Evolutionary conservation across 495 filamentous ascomycete species (phyloP).

Genomic region (Neurospora sp.): DNA sequence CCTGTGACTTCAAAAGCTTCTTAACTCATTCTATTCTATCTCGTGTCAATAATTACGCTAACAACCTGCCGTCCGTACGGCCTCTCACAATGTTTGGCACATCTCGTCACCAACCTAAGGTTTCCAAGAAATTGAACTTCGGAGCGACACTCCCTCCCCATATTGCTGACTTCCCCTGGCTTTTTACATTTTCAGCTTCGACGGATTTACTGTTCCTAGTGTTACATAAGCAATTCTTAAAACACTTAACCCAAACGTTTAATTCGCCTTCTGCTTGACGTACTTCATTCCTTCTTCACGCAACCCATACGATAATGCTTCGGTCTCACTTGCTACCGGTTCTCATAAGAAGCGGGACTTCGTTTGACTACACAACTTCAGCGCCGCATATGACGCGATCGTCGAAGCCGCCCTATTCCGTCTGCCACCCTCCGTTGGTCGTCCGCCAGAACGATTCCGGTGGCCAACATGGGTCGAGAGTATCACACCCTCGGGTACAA

Average conservation of each 20-base stretch:
- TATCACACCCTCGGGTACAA: neutral
- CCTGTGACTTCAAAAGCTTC: neutral
- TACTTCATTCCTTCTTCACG: neutral
- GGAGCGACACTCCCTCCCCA: neutral
- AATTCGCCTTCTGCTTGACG: neutral
- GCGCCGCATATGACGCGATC: neutral
- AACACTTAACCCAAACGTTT: neutral
- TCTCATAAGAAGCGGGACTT: neutral
- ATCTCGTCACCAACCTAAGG: neutral
- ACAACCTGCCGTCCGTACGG: neutral
- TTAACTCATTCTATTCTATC: neutral
- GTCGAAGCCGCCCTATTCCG: neutral
- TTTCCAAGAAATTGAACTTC: neutral
- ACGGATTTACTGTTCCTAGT: accelerated
- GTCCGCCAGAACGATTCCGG: neutral
- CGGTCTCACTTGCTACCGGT: neutral
- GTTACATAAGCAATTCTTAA: neutral
- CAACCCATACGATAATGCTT: neutral
- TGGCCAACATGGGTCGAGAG: neutral
- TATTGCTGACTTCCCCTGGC: accelerated
- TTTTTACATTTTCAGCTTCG: neutral
- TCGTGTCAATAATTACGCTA: neutral
- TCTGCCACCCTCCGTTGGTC: neutral
- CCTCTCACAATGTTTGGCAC: neutral
- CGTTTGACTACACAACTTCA: neutral